phyloP scores from a whole-genome alignment of 2,329 filamentous ascomycete species.

The Leptographium lundbergii region DNA sequence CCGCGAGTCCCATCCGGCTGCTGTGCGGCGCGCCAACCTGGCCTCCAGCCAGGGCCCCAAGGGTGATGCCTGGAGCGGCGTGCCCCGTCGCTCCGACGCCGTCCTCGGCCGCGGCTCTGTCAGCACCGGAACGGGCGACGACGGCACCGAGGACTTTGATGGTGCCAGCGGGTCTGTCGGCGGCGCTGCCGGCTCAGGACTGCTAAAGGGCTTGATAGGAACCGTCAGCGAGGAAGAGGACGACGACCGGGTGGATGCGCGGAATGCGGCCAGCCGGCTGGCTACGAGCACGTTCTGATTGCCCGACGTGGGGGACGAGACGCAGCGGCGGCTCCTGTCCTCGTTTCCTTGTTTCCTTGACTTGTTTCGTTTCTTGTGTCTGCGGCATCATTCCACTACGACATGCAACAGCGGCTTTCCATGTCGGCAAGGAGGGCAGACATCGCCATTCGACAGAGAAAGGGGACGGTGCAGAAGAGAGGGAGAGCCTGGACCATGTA shows the following conservation, averaged over 20 bases:
- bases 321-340: not conserved
- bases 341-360: not conserved
- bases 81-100: conserved; percentile 63
- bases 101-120: conserved; percentile 63
- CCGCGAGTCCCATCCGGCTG: conserved; percentile 68
- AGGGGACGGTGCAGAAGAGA: not conserved
- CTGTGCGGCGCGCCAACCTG: conserved; percentile 56
- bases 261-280: conserved; percentile 86
- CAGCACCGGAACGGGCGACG: conserved; percentile 25
- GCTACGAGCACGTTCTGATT: conserved; percentile 86
- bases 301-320: not conserved
- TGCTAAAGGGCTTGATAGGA: conserved; percentile 36
- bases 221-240: conserved; percentile 65
- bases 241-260: conserved; percentile 86
- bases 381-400: not conserved
- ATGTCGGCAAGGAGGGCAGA: not conserved
- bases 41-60: conserved; percentile 88
- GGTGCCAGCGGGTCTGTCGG: conserved; percentile 18
- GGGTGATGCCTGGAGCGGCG: conserved; percentile 96
- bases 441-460: not conserved
- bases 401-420: not conserved
- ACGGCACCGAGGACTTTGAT: conserved; percentile 23
- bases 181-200: conserved; percentile 6
- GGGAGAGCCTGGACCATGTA: not conserved
- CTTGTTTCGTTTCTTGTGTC: not conserved